A percentile compares a stretch with the other conserved stretches of the same genome.
These are phyloP conservation scores for Metschnikowia drakensbergensis DNA, from an alignment of 805 yeast species.

Conservation along the genomic window DNA sequence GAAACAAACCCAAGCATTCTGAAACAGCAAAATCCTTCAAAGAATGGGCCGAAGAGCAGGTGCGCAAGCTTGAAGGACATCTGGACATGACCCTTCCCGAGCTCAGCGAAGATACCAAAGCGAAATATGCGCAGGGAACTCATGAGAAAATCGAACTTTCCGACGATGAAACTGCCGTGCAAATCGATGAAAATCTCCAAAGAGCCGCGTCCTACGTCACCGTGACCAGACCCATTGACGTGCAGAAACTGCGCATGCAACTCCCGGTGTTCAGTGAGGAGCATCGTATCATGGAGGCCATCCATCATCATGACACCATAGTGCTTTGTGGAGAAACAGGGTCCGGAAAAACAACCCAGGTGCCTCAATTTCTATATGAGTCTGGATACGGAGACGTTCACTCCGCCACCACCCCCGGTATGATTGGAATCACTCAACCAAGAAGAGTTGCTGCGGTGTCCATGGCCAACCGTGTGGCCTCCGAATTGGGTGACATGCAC, in stretches of 20 bases:
- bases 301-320: slow-evolving; percentile 85
- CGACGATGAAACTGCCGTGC: slow-evolving; percentile 56
- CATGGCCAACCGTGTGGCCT: slow-evolving; percentile 77
- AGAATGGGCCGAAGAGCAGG: slow-evolving; percentile 81
- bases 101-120: slow-evolving; percentile 45
- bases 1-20: slow-evolving; percentile 43
- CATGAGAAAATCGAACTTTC: slow-evolving; percentile 51
- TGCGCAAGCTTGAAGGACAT: slow-evolving; percentile 60
- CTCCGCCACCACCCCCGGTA: slow-evolving; percentile 61
- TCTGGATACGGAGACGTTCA: slow-evolving; percentile 80
- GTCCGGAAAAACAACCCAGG: slow-evolving; percentile 97
- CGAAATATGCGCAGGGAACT: slow-evolving; percentile 55
- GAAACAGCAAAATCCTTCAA: slow-evolving; percentile 58
- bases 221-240: slow-evolving; percentile 59
- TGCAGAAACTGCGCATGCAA: slow-evolving; percentile 64
- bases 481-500: slow-evolving; percentile 66
- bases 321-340: slow-evolving; percentile 98
- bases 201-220: slow-evolving; percentile 67
- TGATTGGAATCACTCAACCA: slow-evolving; percentile 96
- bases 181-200: slow-evolving; percentile 48
- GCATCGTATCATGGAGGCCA: slow-evolving; percentile 91
- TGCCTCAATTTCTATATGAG: slow-evolving; percentile 92
- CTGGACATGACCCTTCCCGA: slow-evolving; percentile 41
- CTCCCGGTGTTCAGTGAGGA: slow-evolving; percentile 91
- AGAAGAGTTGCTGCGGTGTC: slow-evolving; percentile 93